These are phyloP conservation scores for Diaporthe capsici DNA, from an alignment of 2,329 filamentous ascomycete species.

Conservation along the genomic window DNA sequence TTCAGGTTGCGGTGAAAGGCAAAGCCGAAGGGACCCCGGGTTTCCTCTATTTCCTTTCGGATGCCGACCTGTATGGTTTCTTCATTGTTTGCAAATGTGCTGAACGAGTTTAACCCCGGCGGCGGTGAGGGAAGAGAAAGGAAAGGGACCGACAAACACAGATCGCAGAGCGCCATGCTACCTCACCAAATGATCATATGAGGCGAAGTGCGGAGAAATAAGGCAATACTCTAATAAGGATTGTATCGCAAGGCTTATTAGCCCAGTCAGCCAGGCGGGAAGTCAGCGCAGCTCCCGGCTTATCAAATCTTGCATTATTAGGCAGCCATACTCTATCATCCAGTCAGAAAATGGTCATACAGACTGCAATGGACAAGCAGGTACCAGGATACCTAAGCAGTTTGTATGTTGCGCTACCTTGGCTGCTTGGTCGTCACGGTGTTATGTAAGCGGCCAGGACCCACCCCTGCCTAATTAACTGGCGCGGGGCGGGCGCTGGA, in stretches of 20 bases:
- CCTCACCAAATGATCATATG: not conserved
- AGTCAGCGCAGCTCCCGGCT: too few relatives aligned
- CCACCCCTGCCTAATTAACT: conserved; percentile 32
- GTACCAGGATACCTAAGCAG: too few relatives aligned
- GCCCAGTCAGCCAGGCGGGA: not conserved
- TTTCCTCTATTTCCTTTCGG: not conserved
- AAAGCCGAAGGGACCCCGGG: not conserved
- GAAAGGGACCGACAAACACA: not conserved
- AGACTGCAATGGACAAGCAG: too few relatives aligned
- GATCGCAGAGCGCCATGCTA: not conserved
- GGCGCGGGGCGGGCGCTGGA: conserved; percentile 29
- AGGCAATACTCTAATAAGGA: not conserved
- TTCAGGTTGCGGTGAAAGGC: not conserved
- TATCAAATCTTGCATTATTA: too few relatives aligned
- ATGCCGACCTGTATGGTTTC: not conserved
- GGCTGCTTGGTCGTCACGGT: not conserved
- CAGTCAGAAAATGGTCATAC: too few relatives aligned
- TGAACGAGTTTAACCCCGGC: not conserved
- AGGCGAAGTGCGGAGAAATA: not conserved
- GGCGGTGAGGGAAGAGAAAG: not conserved
- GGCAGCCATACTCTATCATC: too few relatives aligned
- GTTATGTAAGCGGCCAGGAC: conserved; percentile 12
- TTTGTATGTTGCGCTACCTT: not conserved
- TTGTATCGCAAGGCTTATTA: not conserved
- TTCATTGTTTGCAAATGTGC: not conserved